Percentiles rank a stretch among this genome's conserved stretches.
These are phyloP conservation scores for Pittosporum tobira DNA, from an alignment of 129 eudicot species.

Conservation along the genomic window DNA sequence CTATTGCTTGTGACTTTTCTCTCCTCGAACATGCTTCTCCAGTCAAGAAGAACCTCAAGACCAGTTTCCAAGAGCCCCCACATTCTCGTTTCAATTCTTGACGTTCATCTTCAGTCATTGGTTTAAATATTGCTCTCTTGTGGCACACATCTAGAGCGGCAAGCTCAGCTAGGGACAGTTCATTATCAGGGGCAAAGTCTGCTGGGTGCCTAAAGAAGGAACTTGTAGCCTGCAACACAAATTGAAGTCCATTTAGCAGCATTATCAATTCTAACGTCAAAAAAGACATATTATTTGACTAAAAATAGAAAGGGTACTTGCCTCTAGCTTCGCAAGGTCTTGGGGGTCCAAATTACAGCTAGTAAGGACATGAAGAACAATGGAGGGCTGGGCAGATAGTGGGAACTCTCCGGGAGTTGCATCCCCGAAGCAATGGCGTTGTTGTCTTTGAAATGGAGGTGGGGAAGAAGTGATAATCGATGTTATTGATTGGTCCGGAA, in stretches of 20 bases:
- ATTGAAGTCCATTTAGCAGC: slow-evolving; percentile 55
- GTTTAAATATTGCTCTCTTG: slow-evolving; percentile 71
- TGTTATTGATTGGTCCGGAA: slow-evolving; percentile 58
- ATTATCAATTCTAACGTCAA: slow-evolving; percentile 55
- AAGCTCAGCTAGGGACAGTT: slow-evolving; percentile 75
- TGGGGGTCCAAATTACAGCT: slow-evolving; percentile 76
- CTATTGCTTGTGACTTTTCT: slow-evolving; percentile 88
- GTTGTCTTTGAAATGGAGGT: slow-evolving; percentile 44
- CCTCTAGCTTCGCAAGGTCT: slow-evolving; percentile 89
- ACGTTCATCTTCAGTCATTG: slow-evolving; percentile 54
- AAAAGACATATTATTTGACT: background rate
- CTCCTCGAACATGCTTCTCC: slow-evolving; percentile 82
- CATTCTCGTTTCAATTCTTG: slow-evolving; percentile 51
- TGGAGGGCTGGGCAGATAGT: slow-evolving; percentile 76
- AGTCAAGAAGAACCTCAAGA: slow-evolving; percentile 69
- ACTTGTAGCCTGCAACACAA: slow-evolving; percentile 73
- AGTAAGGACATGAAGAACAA: slow-evolving; percentile 87
- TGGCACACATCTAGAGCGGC: slow-evolving; percentile 95
- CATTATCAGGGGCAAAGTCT: slow-evolving; percentile 72
- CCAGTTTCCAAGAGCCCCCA: slow-evolving; percentile 94
- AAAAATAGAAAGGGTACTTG: slow-evolving; percentile 39
- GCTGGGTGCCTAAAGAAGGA: slow-evolving; percentile 93
- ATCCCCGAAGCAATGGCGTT: slow-evolving; percentile 74
- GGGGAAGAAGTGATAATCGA: slow-evolving; percentile 25
- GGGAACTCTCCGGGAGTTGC: slow-evolving; percentile 85